Evolutionary conservation across 768 basidiomycete species (phyloP).

Genomic region (Chlorophyllum brunneum): DNA sequence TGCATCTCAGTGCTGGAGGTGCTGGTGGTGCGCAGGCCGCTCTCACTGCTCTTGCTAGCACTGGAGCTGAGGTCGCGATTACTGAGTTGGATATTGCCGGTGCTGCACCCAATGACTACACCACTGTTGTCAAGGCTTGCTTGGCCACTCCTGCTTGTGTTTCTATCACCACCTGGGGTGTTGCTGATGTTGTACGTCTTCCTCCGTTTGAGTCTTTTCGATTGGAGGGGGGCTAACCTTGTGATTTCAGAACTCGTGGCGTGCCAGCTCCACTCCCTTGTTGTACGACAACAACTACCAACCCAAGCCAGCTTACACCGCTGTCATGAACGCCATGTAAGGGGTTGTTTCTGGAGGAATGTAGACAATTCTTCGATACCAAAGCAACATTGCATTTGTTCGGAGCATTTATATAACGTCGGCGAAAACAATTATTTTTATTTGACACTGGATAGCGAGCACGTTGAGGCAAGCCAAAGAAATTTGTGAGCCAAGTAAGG

Average conservation of each 20-base stretch:
- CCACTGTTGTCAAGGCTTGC: slow-evolving; percentile 43
- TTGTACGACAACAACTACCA: slow-evolving; percentile 25
- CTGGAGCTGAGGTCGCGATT: slow-evolving; percentile 46
- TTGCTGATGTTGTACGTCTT: slow-evolving; percentile 37
- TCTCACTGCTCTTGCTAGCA: slow-evolving; percentile 37
- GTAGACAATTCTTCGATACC: neutral
- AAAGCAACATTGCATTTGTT: neutral
- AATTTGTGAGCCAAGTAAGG: too few relatives aligned
- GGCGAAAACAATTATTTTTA: too few relatives aligned
- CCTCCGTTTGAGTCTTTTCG: neutral
- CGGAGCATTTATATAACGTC: neutral
- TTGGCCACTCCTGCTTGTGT: slow-evolving; percentile 37
- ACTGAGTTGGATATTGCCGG: slow-evolving; percentile 43
- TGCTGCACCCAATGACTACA: slow-evolving; percentile 38
- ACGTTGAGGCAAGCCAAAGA: too few relatives aligned
- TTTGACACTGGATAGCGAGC: too few relatives aligned
- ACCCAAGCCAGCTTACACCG: slow-evolving; percentile 25
- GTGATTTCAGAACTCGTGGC: slow-evolving; percentile 25
- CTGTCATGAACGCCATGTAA: slow-evolving; percentile 17
- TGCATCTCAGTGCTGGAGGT: slow-evolving; percentile 34
- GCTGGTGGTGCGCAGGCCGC: slow-evolving; percentile 34
- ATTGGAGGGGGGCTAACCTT: neutral
- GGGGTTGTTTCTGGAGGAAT: neutral
- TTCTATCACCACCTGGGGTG: slow-evolving; percentile 48
- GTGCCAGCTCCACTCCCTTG: slow-evolving; percentile 20